Percentiles rank a stretch among this genome's conserved stretches.
Evolutionary conservation across 768 basidiomycete species (phyloP).

Genomic region (Suillus spraguei): DNA sequence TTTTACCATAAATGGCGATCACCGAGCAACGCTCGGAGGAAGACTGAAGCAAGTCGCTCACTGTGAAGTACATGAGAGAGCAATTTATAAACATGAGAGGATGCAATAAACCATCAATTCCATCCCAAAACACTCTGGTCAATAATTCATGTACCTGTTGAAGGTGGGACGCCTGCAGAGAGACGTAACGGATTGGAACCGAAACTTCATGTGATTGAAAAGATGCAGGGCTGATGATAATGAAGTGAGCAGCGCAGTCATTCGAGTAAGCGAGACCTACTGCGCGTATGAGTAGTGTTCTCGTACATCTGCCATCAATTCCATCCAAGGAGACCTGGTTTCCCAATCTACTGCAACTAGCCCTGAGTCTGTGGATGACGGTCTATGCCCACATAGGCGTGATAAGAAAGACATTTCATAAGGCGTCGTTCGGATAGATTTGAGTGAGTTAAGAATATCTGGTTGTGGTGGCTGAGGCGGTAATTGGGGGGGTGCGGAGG

Average conservation of each 20-base stretch:
- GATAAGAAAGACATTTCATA: constrained; percentile 69
- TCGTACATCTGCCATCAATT: constrained; percentile 70
- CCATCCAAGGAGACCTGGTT: constrained; percentile 70
- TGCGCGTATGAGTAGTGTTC: constrained; percentile 64
- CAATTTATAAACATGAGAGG: constrained; percentile 10
- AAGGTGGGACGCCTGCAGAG: constrained; percentile 60
- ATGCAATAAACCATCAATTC: constrained; percentile 61
- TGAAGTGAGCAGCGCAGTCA: constrained; percentile 6
- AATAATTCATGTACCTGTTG: constrained; percentile 74
- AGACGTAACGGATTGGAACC: constrained; percentile 65
- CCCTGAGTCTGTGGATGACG: constrained; percentile 27
- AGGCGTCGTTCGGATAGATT: constrained; percentile 60
- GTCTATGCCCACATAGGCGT: constrained; percentile 51
- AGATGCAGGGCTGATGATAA: constrained; percentile 52
- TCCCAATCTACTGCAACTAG: constrained; percentile 74
- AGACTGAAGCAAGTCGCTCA: constrained; percentile 69
- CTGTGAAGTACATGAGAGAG: constrained; percentile 39
- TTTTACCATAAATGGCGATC: constrained; percentile 67
- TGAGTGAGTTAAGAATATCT: constrained; percentile 52
- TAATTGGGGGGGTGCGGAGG: constrained; percentile 33
- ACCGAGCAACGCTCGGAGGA: constrained; percentile 74
- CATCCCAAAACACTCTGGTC: constrained; percentile 71
- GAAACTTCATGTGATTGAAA: constrained; percentile 42
- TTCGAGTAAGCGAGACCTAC: constrained; percentile 41
- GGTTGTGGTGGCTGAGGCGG: constrained; percentile 30